These are phyloP conservation scores for Sugiyamaella marilandica DNA, from an alignment of 805 yeast species.

Conservation along the genomic window DNA sequence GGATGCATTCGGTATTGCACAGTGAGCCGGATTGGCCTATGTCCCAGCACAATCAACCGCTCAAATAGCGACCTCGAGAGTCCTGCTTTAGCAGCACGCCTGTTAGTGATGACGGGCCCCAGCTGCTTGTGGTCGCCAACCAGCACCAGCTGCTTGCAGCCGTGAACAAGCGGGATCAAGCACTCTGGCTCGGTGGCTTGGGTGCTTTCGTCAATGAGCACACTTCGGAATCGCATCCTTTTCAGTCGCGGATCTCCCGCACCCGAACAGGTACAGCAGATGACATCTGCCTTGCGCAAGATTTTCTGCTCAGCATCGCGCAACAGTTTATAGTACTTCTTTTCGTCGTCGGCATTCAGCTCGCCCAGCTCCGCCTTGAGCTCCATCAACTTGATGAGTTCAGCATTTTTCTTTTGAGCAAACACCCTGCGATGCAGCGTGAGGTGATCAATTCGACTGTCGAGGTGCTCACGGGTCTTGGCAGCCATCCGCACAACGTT, in stretches of 20 bases:
- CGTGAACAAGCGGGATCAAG: conserved; percentile 81
- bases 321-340: conserved; percentile 39
- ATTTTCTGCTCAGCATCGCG: conserved; percentile 46
- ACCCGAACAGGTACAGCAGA: conserved; percentile 89
- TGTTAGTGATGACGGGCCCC: conserved; percentile 84
- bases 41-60: conserved; percentile 75
- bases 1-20: conserved; percentile 98
- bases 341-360: conserved; percentile 51
- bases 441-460: conserved; percentile 52
- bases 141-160: conserved; percentile 81
- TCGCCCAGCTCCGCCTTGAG: conserved; percentile 67
- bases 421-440: conserved; percentile 55
- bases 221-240: conserved; percentile 60
- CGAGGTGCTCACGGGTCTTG: conserved; percentile 74
- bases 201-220: conserved; percentile 86
- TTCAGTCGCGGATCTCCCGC: conserved; percentile 73
- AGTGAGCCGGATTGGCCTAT: conserved; percentile 77
- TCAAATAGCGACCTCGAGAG: conserved; percentile 83
- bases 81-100: conserved; percentile 81
- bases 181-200: conserved; percentile 94
- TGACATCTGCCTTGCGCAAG: conserved; percentile 61
- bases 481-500: conserved; percentile 77
- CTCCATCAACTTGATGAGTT: conserved; percentile 52
- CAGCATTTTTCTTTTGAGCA: conserved; percentile 34
- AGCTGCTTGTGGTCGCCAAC: conserved; percentile 96